Evolutionary conservation across 83 land plant species (phyloP), one percentile per base, ranked within the genome.

Genomic region (Thuja plicata): DNA sequence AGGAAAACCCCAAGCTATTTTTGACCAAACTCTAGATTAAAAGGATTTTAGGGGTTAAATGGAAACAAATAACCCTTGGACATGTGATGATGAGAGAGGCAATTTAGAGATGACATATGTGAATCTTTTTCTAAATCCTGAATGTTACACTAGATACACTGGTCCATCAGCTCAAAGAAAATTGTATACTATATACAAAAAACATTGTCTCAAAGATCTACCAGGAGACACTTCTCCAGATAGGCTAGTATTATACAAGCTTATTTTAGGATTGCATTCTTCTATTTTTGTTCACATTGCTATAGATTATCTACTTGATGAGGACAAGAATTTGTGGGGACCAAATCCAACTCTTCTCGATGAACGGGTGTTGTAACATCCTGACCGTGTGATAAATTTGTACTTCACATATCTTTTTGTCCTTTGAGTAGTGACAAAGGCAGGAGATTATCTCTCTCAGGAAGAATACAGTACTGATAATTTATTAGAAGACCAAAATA

Each of bases 391-490:
- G 19, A 91, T 92, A 54, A 98, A 98, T 90, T 94, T 98, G 87
- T 97, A 98, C 89, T 98, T 97, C 92, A 96, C 97, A 34, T 98
- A 89, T 88, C 95, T 98, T 30, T 96, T 98, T 92, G 97, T 97
- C 87, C 96, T 98, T 19, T 93, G 99, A 87, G 99, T 99, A 81
- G 98, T 93, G 38, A 96, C 95, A 79, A 97, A 98, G 90, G 99
- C 99, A 55, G 88, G 95, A 40, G 93, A 94, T 78, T 98, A 93
- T 87, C 85, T 98, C 73, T 91, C 96, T 24, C 95, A 96, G 78
- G 99, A 99, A n/a, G 99, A 98, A 43, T 98, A 98, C 86, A 92
- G 92, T 17, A 98, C 99, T 76, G 99, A 96, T 30, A 98, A 96
- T 84, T 88, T 91, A 41, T 78, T 17, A 9, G 99, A 98, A 55